Percentiles rank a stretch among this genome's conserved stretches.
These are phyloP conservation scores for Auricularia heimuer DNA, from an alignment of 768 basidiomycete species.

Conservation along the genomic window DNA sequence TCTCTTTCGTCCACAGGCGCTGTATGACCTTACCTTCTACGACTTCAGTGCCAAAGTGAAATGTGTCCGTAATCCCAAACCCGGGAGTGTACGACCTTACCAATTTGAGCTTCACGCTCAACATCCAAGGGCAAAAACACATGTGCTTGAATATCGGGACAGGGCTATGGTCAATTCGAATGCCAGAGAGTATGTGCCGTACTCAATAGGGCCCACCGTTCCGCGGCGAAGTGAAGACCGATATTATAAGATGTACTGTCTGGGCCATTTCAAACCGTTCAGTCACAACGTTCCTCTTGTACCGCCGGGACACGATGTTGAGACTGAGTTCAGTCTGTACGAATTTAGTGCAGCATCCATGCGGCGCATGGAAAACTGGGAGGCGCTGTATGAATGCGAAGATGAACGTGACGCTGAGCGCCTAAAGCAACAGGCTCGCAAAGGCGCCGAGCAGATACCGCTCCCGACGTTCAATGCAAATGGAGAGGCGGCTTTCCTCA, in stretches of 20 bases:
- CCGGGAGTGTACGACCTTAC: no score
- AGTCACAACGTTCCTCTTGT: conserved; percentile 1
- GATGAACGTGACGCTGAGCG: conserved; percentile 26
- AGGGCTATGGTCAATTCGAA: neutral
- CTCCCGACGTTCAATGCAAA: no score
- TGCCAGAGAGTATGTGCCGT: conserved; percentile 6
- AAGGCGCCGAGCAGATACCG: neutral
- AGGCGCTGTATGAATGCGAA: conserved; percentile 25
- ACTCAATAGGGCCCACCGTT: conserved; percentile 12
- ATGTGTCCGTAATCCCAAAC: no score
- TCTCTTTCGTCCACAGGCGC: no score
- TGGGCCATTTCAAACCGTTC: conserved; percentile 18
- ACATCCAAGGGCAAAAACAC: no score
- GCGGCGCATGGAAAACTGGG: conserved; percentile 10
- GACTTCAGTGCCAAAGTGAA: no score
- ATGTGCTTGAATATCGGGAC: conserved; percentile 13
- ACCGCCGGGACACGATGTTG: neutral
- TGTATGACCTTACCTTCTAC: no score
- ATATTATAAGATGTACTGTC: conserved; percentile 11
- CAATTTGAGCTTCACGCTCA: no score
- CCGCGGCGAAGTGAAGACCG: neutral
- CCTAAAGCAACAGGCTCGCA: conserved; percentile 8
- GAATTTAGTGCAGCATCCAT: neutral
- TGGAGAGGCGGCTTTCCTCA: no score
- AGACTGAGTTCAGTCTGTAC: neutral